A percentile compares a stretch with the other conserved stretches of the same genome.
These are phyloP conservation scores for Adiantum capillusveneris DNA, from an alignment of 75 land plant genomes.

Conservation along the genomic window DNA sequence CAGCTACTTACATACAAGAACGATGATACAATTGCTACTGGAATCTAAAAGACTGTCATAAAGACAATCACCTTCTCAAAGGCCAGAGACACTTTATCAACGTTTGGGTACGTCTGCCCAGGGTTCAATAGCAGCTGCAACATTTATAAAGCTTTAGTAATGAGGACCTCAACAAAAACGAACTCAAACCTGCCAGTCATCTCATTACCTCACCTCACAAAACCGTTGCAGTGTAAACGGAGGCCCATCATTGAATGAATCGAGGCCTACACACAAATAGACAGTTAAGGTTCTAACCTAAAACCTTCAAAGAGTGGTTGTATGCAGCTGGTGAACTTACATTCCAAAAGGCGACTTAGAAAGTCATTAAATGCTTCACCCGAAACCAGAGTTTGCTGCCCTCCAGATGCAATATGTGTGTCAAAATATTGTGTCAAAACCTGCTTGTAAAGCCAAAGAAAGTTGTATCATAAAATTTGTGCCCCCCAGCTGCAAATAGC, in stretches of 20 bases:
- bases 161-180: no score
- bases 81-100: conserved; percentile 77
- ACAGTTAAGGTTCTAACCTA: neutral
- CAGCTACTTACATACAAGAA: no score
- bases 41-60: no score
- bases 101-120: conserved; percentile 39
- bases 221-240: conserved; percentile 88
- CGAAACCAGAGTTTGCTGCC: conserved; percentile 36
- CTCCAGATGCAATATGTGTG: conserved; percentile 25
- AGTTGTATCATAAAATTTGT: no score
- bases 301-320: neutral
- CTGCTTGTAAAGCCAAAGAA: no score
- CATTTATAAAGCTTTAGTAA: no score
- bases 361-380: conserved; percentile 62
- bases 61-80: conserved; percentile 61
- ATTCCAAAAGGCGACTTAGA: conserved; percentile 50
- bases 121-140: conserved; percentile 58
- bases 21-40: no score
- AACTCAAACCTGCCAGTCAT: no score
- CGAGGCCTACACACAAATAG: conserved; percentile 44
- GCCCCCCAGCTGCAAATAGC: no score
- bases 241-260: conserved; percentile 65
- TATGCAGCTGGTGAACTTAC: conserved; percentile 18
- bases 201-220: conserved; percentile 58
- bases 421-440: conserved; percentile 62